Percentiles rank a stretch among this genome's conserved stretches.
Conservation (phyloP, 2,329 filamentous ascomycete genomes). For the Colletotrichum sp. region DNA sequence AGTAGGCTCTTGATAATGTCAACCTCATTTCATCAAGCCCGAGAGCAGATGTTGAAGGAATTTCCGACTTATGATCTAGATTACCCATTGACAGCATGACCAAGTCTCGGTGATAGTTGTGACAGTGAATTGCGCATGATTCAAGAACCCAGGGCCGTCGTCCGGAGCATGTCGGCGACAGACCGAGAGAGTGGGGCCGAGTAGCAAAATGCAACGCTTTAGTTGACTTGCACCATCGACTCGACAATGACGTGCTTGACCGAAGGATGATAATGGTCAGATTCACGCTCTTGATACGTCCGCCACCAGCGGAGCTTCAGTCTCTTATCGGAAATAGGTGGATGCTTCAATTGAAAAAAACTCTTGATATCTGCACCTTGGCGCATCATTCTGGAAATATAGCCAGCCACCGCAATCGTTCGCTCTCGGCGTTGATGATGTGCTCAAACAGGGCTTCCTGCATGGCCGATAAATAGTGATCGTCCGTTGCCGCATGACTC, state of each 20-base stretch:
- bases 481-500: not conserved
- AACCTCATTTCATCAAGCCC: too few species aligned
- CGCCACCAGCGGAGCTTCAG: not conserved
- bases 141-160: not conserved
- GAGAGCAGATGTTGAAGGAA: too few species aligned
- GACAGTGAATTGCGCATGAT: not conserved
- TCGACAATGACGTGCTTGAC: conserved; percentile 4
- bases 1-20: too few species aligned
- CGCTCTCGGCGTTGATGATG: not conserved
- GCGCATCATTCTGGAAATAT: not conserved
- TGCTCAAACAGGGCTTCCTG: not conserved
- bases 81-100: not conserved
- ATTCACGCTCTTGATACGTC: not conserved
- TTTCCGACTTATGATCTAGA: too few species aligned
- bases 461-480: not conserved
- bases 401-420: not conserved
- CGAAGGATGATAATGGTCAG: not conserved
- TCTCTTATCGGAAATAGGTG: conserved; percentile 1
- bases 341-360: not conserved
- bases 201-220: not conserved
- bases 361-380: not conserved
- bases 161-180: not conserved
- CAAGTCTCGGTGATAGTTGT: not conserved
- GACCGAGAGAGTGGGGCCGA: not conserved
- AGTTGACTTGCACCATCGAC: not conserved